Evolutionary conservation across 495 filamentous ascomycete genomes (phyloP), one percentile per base, ranked within the genome.

Genomic region (Cercophora samala): DNA sequence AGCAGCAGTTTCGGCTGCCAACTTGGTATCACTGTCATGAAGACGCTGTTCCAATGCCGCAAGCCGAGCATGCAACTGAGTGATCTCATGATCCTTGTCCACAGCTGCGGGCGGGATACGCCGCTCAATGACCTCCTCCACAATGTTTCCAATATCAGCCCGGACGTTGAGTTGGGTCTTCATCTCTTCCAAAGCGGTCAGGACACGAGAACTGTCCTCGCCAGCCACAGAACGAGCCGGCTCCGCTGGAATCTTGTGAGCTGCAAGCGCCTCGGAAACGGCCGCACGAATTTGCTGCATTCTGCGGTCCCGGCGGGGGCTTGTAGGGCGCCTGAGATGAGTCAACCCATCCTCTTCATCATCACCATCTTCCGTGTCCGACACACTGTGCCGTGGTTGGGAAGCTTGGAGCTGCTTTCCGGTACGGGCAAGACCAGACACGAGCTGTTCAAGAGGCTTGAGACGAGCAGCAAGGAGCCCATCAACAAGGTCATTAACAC

Each of bases 341-440:
- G 86, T 86, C 19, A 87, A 88, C 24, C 96, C 92, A 70, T 96
- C 93, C 73, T 97, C 93, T 68, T 98, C 95, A 69, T 98, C 95
- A 1, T 94, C 95, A 78, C 97, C 95, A 66, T 93, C 97, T 59
- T 93, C 84, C 59, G 87, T 87, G 53, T 86, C 77, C 53, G 89
- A 87, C 11, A 82, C 84, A 69, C 88, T 90, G 68, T 85, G 81
- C 69, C 78, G 77, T 18, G 81, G 80, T 5, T 79, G 81, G 51
- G 80, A 75, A 46, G 75, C 26, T 74, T 76, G 37, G 77, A 74
- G 53, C 79, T 64, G 42, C 81, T 79, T 60, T 78, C 81, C 60
- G 6, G 29, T 13, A 59, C 97, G 75, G 19, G 84, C 85, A 53
- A 99, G 94, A 53, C 79, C 79, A 60, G 84, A 85, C 60, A 99